These are phyloP conservation scores for Amanita muscaria DNA, from an alignment of 768 basidiomycete species.

Conservation along the genomic window DNA sequence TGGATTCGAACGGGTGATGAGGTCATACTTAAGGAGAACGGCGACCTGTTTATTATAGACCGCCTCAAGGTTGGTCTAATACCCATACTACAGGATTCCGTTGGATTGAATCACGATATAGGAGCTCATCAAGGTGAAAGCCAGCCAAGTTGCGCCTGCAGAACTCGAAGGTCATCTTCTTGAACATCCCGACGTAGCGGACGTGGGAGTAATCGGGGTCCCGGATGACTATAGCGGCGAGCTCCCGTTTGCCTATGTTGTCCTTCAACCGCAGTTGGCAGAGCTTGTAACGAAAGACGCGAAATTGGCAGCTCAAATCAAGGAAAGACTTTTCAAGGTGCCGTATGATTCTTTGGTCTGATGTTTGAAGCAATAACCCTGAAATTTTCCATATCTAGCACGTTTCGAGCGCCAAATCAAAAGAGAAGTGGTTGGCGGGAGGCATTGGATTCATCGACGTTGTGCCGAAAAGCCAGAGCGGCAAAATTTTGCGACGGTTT, in stretches of 20 bases:
- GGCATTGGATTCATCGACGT: conserved; percentile 34
- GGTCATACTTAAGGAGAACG: conserved; percentile 37
- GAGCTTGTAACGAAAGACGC: neutral
- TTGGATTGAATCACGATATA: conserved; percentile 14
- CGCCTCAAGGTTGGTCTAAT: conserved; percentile 42
- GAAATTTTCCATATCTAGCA: conserved; percentile 15
- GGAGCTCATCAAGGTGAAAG: conserved; percentile 62
- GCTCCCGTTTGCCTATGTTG: conserved; percentile 55
- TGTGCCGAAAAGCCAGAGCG: conserved; percentile 42
- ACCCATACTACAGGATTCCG: neutral
- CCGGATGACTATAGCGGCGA: conserved; percentile 57
- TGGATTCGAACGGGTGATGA: conserved; percentile 63
- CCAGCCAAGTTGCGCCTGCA: conserved; percentile 46
- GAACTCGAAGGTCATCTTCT: conserved; percentile 47
- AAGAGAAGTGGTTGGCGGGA: conserved; percentile 36
- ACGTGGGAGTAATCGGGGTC: conserved; percentile 54
- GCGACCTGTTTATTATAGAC: conserved; percentile 50
- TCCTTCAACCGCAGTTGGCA: conserved; percentile 20
- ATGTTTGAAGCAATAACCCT: neutral
- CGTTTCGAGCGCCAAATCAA: conserved; percentile 28
- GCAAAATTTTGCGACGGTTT: conserved; percentile 33
- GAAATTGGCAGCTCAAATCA: neutral
- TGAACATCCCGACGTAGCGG: conserved; percentile 44
- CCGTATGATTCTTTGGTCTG: neutral
- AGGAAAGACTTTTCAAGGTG: neutral